Evolutionary conservation across 352 stramenopile species (phyloP), one percentile per base, ranked within the genome.

Genomic region (Phytopythium vexans): DNA sequence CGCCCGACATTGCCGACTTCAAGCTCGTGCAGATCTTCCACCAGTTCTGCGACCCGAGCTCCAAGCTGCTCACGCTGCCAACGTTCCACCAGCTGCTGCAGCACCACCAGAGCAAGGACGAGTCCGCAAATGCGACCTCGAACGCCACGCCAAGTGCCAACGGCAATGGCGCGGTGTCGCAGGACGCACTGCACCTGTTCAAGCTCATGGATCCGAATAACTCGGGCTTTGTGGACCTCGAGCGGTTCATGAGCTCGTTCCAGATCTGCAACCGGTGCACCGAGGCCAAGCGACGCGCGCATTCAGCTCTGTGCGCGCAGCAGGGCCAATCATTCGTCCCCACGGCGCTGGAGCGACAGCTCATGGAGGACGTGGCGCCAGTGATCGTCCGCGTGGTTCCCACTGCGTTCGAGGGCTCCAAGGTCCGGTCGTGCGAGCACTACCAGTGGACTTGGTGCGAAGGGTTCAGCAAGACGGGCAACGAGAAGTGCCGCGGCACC

Each of bases 371-470:
- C 53, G 76, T 91, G 4, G 72, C 78, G 31, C 82, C 82, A 0
- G 82, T 93, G 36, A 65, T 93, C 15, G 82, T 93, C 33, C 80
- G 82, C 8, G 82, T 91, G 12, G 82, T 93, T 8, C 82, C 82
- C 0, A 77, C 70, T 0, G 50, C 51, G 5, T 91, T 78, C 50
- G 82, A 93, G 82, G 82, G 82, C 37, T 59, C 62, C 56, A 93
- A 93, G 60, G 81, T 93, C 50, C 86, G 87, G 56, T 89, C 76
- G 43, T 93, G 82, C 39, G 82, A 93, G 48, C 82, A 93, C 55
- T 93, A 91, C 52, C 82, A 91, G 54, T 93, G 82, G 82, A 93
- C 80, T 1, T 93, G 82, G 82, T 93, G 82, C 59, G 82, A 93
- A 67, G 82, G 82, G 3, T 93, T 87, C 32, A 80, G 81, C 41